Evolutionary conservation across 176 grass and related monocot genomes (phyloP).

Genomic region (Elaeis guineensis): DNA sequence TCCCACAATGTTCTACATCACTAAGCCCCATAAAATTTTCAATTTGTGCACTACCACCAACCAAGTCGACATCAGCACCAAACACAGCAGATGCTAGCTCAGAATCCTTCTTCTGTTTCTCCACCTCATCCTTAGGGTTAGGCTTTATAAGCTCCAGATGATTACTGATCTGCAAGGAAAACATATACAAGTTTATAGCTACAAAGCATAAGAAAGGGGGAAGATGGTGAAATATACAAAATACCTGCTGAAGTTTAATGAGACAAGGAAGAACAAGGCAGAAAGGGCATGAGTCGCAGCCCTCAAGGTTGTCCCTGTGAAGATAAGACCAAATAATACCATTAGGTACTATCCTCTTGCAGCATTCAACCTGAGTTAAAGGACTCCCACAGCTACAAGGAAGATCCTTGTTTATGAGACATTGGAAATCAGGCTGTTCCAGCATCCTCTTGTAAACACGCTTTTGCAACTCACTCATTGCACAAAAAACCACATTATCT

Average conservation of each 20-base stretch:
- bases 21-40: conserved; percentile 95
- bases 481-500: conserved; percentile 97
- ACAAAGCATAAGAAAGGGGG: conserved; percentile 11
- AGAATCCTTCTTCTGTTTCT: conserved; percentile 97
- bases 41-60: conserved; percentile 62
- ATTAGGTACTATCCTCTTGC: conserved; percentile 61
- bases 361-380: conserved; percentile 80
- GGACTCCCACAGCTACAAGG: conserved; percentile 82
- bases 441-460: conserved; percentile 92
- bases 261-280: conserved; percentile 97
- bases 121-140: conserved; percentile 72
- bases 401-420: conserved; percentile 87
- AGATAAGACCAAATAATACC: conserved; percentile 98
- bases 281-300: conserved; percentile 78
- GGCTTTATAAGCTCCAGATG: conserved; percentile 98
- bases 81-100: conserved; percentile 82
- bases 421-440: conserved; percentile 87
- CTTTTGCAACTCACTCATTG: conserved; percentile 95
- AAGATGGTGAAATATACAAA: conserved; percentile 10
- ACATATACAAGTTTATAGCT: conserved; percentile 9
- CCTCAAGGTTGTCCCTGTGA: conserved; percentile 77
- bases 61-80: conserved; percentile 63
- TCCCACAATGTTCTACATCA: conserved; percentile 88
- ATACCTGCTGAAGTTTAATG: conserved; percentile 92
- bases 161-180: conserved; percentile 67